These are phyloP conservation scores for Saccharomyces uvarum DNA, from an alignment of 1,139 yeast species.

Conservation along the genomic window DNA sequence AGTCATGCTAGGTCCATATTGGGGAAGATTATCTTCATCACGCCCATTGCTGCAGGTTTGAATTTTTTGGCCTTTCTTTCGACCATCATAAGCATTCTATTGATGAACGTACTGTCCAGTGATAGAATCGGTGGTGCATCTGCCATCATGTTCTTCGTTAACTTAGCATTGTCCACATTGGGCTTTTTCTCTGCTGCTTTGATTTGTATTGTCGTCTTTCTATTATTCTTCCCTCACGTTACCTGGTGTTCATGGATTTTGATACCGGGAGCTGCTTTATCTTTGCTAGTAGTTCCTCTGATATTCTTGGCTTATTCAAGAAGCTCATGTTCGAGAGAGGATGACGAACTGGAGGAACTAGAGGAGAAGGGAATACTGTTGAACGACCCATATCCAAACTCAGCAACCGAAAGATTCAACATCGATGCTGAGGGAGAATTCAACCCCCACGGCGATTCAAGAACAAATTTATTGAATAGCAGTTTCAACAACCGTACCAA, in stretches of 20 bases:
- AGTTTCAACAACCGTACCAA: background rate
- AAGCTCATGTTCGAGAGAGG: conserved; percentile 20
- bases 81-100: conserved; percentile 12
- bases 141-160: conserved; percentile 32
- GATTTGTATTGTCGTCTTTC: conserved; percentile 45
- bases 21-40: conserved; percentile 65
- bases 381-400: background rate
- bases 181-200: conserved; percentile 47
- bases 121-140: conserved; percentile 23
- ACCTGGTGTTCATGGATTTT: conserved; percentile 66
- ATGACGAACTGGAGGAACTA: conserved; percentile 24
- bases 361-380: conserved; percentile 16
- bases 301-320: conserved; percentile 32
- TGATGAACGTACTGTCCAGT: conserved; percentile 2
- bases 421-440: conserved; percentile 1
- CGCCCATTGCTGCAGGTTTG: conserved; percentile 76
- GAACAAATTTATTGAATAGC: background rate
- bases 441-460: background rate
- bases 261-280: conserved; percentile 55
- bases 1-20: conserved; percentile 55
- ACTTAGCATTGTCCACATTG: conserved; percentile 35
- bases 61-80: conserved; percentile 43
- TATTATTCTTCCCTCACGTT: conserved; percentile 56
- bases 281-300: conserved; percentile 41
- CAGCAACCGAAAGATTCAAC: background rate